Conservation (phyloP, 352 stramenopile species). For the Aphanomyces cochlioides region DNA sequence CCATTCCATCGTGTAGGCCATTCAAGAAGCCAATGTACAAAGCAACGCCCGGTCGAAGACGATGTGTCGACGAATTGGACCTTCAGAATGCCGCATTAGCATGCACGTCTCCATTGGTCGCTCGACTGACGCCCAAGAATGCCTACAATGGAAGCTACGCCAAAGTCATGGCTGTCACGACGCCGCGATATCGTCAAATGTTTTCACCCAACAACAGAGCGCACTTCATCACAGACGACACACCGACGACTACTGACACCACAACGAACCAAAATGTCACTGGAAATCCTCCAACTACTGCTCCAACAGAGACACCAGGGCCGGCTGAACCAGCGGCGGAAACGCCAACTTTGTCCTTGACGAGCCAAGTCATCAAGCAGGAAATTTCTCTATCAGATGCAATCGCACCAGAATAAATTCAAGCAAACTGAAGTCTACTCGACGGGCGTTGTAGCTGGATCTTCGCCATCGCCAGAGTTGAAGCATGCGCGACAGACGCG, state of each 20-base stretch:
- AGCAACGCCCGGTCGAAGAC: background rate
- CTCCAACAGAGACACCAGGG: background rate
- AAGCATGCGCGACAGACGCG: constrained; percentile 78
- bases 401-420: background rate
- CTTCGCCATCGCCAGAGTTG: constrained; percentile 52
- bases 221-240: background rate
- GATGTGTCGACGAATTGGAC: background rate
- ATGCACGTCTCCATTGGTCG: constrained; percentile 18
- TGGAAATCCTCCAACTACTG: background rate
- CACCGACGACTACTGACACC: background rate
- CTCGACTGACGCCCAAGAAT: constrained; percentile 20
- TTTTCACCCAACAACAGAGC: background rate
- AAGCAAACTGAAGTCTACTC: too few species aligned
- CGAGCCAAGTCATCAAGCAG: constrained; percentile 18
- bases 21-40: background rate
- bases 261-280: background rate
- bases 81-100: background rate
- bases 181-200: background rate
- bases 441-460: background rate
- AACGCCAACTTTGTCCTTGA: constrained; percentile 1
- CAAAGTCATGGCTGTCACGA: constrained; percentile 1
- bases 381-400: constrained; percentile 5
- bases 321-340: background rate
- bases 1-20: background rate
- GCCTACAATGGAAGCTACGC: constrained; percentile 25